Evolutionary conservation across 2,329 filamentous ascomycete genomes (phyloP).

Genomic region (Nemania bipapillata): DNA sequence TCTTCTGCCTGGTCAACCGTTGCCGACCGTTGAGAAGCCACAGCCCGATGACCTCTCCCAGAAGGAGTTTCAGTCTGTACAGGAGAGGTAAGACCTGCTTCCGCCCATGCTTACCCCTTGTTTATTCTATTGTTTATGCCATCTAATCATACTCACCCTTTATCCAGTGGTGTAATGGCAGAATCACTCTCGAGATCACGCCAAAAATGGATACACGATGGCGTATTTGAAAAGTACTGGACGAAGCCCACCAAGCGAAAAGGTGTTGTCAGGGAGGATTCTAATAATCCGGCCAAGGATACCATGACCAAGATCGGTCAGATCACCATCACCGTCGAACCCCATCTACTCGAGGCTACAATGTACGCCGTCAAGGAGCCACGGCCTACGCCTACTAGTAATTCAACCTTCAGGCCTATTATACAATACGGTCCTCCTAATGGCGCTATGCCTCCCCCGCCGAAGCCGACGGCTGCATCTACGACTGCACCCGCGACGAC

Average conservation of each 20-base stretch:
- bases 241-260: slow-evolving; percentile 76
- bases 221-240: slow-evolving; percentile 82
- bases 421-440: slow-evolving; percentile 74
- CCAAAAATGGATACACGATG: slow-evolving; percentile 76
- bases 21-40: slow-evolving; percentile 75
- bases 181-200: slow-evolving; percentile 80
- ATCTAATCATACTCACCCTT: slow-evolving; percentile 27
- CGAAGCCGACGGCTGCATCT: slow-evolving; percentile 48
- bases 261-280: slow-evolving; percentile 70
- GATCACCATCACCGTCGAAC: slow-evolving; percentile 80
- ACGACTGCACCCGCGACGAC: slow-evolving; percentile 18
- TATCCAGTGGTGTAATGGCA: slow-evolving; percentile 73
- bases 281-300: slow-evolving; percentile 75
- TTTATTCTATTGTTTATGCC: slow-evolving; percentile 35
- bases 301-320: slow-evolving; percentile 78
- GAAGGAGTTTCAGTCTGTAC: slow-evolving; percentile 77
- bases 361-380: slow-evolving; percentile 77
- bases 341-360: slow-evolving; percentile 80
- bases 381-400: slow-evolving; percentile 59
- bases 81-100: slow-evolving; percentile 72
- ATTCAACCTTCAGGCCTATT: slow-evolving; percentile 62
- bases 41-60: slow-evolving; percentile 71
- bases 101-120: not conserved
- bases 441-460: slow-evolving; percentile 68
- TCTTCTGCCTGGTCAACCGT: slow-evolving; percentile 71